Evolutionary conservation across 495 filamentous ascomycete genomes (phyloP), one percentile per base, ranked within the genome.

Genomic region (Geopyxis carbonaria): DNA sequence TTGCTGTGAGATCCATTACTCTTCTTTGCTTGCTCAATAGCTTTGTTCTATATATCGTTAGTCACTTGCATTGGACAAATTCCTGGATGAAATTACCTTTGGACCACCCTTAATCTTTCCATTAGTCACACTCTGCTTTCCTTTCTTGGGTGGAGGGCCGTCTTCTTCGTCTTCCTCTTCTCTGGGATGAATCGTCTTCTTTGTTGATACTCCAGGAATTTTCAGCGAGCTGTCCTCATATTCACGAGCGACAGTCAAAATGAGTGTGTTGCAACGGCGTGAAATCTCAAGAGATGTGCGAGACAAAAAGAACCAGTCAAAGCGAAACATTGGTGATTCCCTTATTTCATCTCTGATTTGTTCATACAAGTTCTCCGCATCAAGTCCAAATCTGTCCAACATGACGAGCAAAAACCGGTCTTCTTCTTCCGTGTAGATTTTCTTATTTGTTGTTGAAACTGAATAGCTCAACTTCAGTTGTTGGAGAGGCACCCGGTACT

Each of bases 401-500:
- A 93, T 79, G 25, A 95, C 86, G 21, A 99, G 66, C 34, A 99
- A 64, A 61, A 99, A 99, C 8, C 91, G 74, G 53, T 99, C 91
- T 60, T 99, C 91, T 54, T 99, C 91, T 54, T 95, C 91, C 0
- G 89, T 94, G 55, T 99, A 99, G 4, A 95, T 84, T 63, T 95
- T 95, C 67, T 99, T 99, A 64, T 99, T 99, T 33, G 91, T 99
- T 2, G 91, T 99, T 2, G 84, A 92, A 15, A 99, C 89, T 0
- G 84, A 89, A 59, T 99, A 99, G 62, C 89, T 93, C 63, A 99
- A 82, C 66, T 92, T 93, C 40, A 99, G 70, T 59, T 99, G 91
- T 59, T 95, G 86, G 2, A 99, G 69, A 21, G 91, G 91, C 30
- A 94, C 87, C 4, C 86, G 82, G 57, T 93, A 95, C 69, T 86